Base-by-base conservation (phyloP, 768 basidiomycete genomes). In the Tulasnella sp. region DNA sequence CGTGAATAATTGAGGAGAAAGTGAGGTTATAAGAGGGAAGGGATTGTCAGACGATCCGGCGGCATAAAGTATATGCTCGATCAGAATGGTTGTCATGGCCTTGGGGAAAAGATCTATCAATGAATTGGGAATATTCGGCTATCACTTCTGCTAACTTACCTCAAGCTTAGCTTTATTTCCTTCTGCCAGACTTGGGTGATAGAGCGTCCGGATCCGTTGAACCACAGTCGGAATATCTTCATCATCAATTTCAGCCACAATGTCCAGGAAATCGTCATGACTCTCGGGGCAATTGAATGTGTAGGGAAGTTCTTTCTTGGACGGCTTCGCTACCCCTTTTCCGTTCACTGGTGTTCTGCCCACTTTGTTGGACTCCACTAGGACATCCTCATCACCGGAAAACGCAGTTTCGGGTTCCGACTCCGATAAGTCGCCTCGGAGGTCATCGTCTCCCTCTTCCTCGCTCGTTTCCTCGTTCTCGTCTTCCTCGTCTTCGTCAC, bases 111-210 rank as follows among this genome's bases (percentile, higher is more conserved):
- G 6, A n/a, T 12, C 5, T 24, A 24, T 52, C 24, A 7, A 24
- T 39, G 71, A 21, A n/a, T 62, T 40, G 36, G 39, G 10, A 71
- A 44, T n/a, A 46, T n/a, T n/a, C 75, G 56, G 80, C 40, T 27
- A 24, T 58, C 36, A 44, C 12, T 3, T 16, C 77, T 12, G 21
- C 77, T 27, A 44, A 84, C 88, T 75, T 81, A 95, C 97, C 90
- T 97, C 95, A 31, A 99, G 87, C 86, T 94, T 98, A 84, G 90
- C 88, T 83, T 96, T 98, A 87, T 99, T 99, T 27, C 94, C 96
- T 27, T 92, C 90, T 1, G 90, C 92, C n/a, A 99, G 87, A 83
- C 95, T 97, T 0, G 97, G 94, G 83, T 99, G 98, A 83, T 98
- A 92, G 10, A 99, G 86, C 0, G 94, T 89, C 16, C 97, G 90